Percentiles rank a stretch among this genome's conserved stretches.
Conservation (phyloP, 2,329 filamentous ascomycete species). For the Aspergillus sclerotialis region DNA sequence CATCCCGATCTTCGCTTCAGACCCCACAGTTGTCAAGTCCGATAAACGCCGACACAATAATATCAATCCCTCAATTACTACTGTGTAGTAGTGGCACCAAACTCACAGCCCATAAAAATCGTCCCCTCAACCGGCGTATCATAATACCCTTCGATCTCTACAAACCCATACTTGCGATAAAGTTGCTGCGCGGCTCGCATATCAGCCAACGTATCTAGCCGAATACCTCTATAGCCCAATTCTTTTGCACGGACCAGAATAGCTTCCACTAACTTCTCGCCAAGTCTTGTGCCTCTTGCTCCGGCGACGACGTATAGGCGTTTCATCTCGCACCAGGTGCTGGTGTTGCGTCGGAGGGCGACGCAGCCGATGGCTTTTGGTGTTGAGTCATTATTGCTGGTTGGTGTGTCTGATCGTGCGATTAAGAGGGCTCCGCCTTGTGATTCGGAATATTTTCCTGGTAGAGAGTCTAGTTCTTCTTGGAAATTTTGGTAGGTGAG, state of each 20-base stretch:
- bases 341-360: constrained; percentile 35
- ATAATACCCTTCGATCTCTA: constrained; percentile 48
- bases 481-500: constrained; percentile 52
- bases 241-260: constrained; percentile 40
- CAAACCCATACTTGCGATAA: constrained; percentile 48
- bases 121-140: constrained; percentile 49
- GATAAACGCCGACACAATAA: too few species aligned
- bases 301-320: constrained; percentile 46
- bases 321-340: constrained; percentile 48
- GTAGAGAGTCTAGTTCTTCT: constrained; percentile 46
- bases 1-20: too few species aligned
- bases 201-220: constrained; percentile 48
- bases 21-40: too few species aligned
- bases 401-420: constrained; percentile 21
- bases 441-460: constrained; percentile 46
- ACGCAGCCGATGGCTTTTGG: constrained; percentile 41
- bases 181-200: constrained; percentile 47
- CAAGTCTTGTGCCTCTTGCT: constrained; percentile 45
- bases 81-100: too few species aligned
- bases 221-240: constrained; percentile 46
- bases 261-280: constrained; percentile 40
- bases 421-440: constrained; percentile 45
- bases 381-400: constrained; percentile 10
- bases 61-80: too few species aligned
- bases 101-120: constrained; percentile 48